phyloP scores from a whole-genome alignment of 257 asterid species.

The Solanum etuberosum region DNA sequence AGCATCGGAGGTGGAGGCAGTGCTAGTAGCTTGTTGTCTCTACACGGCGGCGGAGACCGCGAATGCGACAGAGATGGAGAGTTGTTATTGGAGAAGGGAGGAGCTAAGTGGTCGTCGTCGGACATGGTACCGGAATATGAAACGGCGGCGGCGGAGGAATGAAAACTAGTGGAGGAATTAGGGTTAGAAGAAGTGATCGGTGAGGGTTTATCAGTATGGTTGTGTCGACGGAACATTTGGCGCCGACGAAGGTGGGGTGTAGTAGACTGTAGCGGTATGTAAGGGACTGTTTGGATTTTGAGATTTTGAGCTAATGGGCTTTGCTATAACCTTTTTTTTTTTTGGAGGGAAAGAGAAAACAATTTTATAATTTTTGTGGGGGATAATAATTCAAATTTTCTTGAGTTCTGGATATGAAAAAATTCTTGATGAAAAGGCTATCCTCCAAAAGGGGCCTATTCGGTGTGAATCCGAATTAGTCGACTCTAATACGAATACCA shows the following conservation, averaged over 20 bases:
- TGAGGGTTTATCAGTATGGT: neutral
- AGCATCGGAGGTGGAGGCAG: neutral
- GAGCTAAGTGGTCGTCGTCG: conserved; percentile 9
- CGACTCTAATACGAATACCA: rapidly evolving
- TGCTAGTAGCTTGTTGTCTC: conserved; percentile 8
- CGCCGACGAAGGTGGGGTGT: neutral
- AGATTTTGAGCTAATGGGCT: neutral
- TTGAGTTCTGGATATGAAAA: rapidly evolving
- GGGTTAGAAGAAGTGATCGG: neutral
- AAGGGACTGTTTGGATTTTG: neutral
- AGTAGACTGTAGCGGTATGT: neutral
- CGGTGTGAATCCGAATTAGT: too few relatives aligned
- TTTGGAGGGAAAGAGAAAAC: neutral
- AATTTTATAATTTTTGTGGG: neutral
- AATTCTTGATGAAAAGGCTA: too few relatives aligned
- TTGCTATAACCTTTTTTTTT: neutral
- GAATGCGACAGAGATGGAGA: conserved; percentile 5
- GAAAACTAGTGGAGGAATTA: neutral
- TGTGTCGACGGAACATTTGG: neutral
- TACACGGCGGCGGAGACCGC: neutral
- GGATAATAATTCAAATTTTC: neutral
- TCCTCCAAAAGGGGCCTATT: too few relatives aligned
- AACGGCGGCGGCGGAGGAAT: neutral
- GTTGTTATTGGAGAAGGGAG: neutral
- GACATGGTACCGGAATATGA: conserved; percentile 12